Conservation (phyloP, 306 rosid species). For the Sphenostylis stenocarpa region DNA sequence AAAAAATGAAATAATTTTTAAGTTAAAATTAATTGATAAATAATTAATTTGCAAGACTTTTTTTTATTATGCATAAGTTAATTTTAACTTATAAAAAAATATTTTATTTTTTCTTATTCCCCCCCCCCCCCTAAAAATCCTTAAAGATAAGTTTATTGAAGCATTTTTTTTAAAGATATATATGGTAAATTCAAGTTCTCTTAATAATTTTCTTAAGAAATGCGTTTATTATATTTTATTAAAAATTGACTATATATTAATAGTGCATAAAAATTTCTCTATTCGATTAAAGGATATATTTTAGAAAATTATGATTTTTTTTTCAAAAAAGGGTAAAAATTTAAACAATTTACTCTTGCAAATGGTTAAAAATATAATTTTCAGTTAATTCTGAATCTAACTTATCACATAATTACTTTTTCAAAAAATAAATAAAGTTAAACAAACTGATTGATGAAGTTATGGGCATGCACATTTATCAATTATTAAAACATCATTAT, state of each 20-base stretch:
- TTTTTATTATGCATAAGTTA: no score
- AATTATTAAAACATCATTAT: background rate
- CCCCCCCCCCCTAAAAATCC: no score
- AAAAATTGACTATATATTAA: no score
- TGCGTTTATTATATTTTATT: background rate
- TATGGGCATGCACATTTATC: constrained; percentile 23
- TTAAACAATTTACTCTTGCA: background rate
- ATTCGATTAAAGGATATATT: background rate
- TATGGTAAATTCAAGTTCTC: background rate
- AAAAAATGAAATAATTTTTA: no score
- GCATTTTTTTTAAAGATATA: no score
- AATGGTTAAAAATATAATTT: background rate
- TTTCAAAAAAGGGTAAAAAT: background rate
- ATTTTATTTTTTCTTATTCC: no score
- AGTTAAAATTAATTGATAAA: no score
- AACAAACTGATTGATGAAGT: background rate
- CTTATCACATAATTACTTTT: background rate
- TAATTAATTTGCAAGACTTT: no score
- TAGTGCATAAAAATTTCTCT: background rate
- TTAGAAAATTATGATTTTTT: background rate
- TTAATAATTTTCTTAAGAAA: background rate
- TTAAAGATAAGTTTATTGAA: no score
- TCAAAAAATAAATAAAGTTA: background rate
- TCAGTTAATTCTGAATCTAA: background rate
- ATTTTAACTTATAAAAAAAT: no score